phyloP scores from a whole-genome alignment of 768 basidiomycete species.

The Glaciozyma antarctica region DNA sequence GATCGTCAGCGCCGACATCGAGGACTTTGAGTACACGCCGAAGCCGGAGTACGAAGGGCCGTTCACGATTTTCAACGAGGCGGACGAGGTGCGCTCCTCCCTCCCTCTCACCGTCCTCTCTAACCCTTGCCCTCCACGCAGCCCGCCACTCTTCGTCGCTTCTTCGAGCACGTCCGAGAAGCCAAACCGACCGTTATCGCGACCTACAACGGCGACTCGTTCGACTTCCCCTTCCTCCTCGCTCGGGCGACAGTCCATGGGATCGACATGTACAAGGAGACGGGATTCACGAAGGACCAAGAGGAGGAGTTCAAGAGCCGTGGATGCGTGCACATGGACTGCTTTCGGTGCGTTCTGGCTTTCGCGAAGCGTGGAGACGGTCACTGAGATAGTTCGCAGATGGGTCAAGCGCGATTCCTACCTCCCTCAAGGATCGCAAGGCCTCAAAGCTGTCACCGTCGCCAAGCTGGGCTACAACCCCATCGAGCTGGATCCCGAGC shows the following conservation, averaged over 20 bases:
- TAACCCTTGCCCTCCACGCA: conserved; percentile 35
- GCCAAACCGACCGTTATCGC: conserved; percentile 94
- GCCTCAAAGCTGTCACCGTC: conserved; percentile 93
- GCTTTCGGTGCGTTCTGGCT: conserved; percentile 55
- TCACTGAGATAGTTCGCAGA: conserved; percentile 26
- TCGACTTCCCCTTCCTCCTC: conserved; percentile 95
- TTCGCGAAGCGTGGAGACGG: neutral
- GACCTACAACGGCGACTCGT: conserved; percentile 97
- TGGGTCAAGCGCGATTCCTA: conserved; percentile 99
- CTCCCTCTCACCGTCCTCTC: neutral
- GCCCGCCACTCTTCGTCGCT: conserved; percentile 70
- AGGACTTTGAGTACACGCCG: conserved; percentile 97
- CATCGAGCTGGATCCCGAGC: conserved; percentile 91
- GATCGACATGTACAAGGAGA: conserved; percentile 93
- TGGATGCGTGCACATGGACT: conserved; percentile 94
- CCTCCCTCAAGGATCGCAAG: conserved; percentile 94
- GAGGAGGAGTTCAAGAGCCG: conserved; percentile 94
- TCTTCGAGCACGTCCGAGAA: conserved; percentile 89
- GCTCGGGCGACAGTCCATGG: conserved; percentile 76
- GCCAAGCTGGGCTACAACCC: conserved; percentile 94
- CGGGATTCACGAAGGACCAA: conserved; percentile 76
- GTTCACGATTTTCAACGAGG: conserved; percentile 78
- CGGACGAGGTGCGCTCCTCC: conserved; percentile 60
- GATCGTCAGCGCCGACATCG: conserved; percentile 93
- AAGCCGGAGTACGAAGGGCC: conserved; percentile 96